Percentiles rank a stretch among this genome's conserved stretches.
These are phyloP conservation scores for Parsonsia alboflavescens DNA, from an alignment of 257 asterid genomes.

Conservation along the genomic window DNA sequence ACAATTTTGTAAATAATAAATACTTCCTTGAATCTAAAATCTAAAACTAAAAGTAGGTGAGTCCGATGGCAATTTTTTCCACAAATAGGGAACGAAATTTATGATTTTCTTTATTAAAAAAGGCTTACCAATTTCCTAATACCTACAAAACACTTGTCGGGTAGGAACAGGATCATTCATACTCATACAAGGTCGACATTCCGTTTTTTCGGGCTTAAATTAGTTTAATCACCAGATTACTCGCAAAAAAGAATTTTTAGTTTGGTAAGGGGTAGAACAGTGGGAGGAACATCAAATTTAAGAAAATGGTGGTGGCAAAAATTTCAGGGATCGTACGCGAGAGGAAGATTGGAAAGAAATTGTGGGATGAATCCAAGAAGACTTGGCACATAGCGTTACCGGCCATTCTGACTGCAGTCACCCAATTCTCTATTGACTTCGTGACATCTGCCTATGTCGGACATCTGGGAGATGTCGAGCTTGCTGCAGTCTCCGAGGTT, in stretches of 20 bases:
- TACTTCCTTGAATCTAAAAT: too few relatives aligned
- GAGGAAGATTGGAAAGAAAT: conserved; percentile 7
- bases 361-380: conserved; percentile 26
- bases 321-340: background rate
- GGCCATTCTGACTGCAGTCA: conserved; percentile 26
- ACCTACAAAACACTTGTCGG: too few relatives aligned
- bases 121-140: too few relatives aligned
- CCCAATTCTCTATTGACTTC: conserved; percentile 25
- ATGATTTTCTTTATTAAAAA: background rate
- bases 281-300: too few relatives aligned
- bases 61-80: background rate
- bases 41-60: too few relatives aligned
- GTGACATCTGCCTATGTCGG: conserved; percentile 32
- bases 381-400: conserved; percentile 33
- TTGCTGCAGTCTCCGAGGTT: conserved; percentile 34
- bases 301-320: conserved; percentile 13
- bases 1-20: too few relatives aligned
- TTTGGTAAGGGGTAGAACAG: too few relatives aligned
- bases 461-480: conserved; percentile 27
- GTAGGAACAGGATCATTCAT: too few relatives aligned
- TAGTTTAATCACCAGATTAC: background rate
- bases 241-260: background rate
- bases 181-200: too few relatives aligned
- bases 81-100: background rate
- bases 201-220: background rate